Base-by-base conservation (phyloP, 2,329 filamentous ascomycete species). In the Coniochaeta prunicola region DNA sequence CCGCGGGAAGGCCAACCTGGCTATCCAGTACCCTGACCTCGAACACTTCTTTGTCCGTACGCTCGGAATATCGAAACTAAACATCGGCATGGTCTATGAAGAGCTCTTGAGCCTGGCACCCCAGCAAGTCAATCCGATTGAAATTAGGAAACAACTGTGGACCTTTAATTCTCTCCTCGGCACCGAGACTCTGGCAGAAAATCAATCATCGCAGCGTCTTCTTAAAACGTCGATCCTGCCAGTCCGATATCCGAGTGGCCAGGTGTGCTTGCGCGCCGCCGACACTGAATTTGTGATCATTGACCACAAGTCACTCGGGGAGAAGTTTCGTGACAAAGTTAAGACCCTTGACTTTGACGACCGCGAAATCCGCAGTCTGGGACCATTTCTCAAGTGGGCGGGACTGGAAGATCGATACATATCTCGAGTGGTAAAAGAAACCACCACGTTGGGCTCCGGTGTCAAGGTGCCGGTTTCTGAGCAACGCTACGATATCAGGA, bases 361-460 rank as follows among this genome's bases (percentile, higher is more conserved):
- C 38, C 38, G 38, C 38, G 38, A 40, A 40, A n/a, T 40, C 17
- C 38, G 38, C 4, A 40, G 9, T 6, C 38, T 40, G 4, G 4
- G 21, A n/a, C 38, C 38, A 10, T 40, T 40, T 10, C 15, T 77
- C 4, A 45, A 64, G 0, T 78, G 75, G 75, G 54, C 64, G 3
- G 59, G 64, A 0, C 59, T 77, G 0, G 65, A 68, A 8, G 28
- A 57, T 1, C 65, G 71, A 5, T 74, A 69, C 57, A 36, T 77
- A 1, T 76, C 74, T 1, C 31, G 4, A 5, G 60, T 60, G 10
- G 69, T 73, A 0, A 68, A 65, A n/a, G 70, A 76, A 38, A 68
- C 70, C 0, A 71, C 73, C 1, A 21, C 5, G 2, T 40, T 48
- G 24, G 10, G 19, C 21, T 66, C 67, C 3, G 62, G 72, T 3